phyloP scores from a whole-genome alignment of 2,329 filamentous ascomycete genomes.

The Trichoderma koningiopsis region DNA sequence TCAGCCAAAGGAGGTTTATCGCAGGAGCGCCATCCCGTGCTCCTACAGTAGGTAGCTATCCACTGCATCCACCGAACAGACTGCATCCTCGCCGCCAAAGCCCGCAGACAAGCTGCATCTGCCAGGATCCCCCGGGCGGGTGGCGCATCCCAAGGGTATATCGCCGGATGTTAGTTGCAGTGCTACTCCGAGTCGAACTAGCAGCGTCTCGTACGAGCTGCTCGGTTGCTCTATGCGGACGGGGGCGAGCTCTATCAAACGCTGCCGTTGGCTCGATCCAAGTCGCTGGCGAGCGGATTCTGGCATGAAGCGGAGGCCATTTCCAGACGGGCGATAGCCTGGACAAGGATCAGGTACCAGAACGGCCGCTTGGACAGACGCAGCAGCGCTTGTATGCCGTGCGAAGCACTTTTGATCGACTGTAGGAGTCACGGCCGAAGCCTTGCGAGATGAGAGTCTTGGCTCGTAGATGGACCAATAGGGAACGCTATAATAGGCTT shows the following conservation, averaged over 20 bases:
- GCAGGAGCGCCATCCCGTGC: constrained; percentile 9
- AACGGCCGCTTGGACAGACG: constrained; percentile 6
- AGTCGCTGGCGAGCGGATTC: neutral
- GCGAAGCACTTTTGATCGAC: constrained; percentile 17
- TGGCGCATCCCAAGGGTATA: constrained; percentile 8
- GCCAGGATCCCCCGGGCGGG: constrained; percentile 14
- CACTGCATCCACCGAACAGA: constrained; percentile 6
- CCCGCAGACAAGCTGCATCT: constrained; percentile 11
- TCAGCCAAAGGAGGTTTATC: neutral
- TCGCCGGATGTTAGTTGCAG: neutral
- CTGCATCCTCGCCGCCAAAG: neutral
- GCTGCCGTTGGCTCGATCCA: constrained; percentile 8
- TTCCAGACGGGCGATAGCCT: neutral
- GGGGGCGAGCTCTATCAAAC: neutral
- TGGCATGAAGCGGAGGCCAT: neutral
- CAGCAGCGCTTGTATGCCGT: neutral
- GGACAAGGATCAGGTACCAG: neutral
- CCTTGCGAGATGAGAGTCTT: constrained; percentile 1
- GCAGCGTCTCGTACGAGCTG: neutral
- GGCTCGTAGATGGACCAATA: neutral
- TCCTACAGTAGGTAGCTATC: constrained; percentile 14
- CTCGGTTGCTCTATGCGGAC: neutral
- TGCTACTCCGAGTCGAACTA: neutral
- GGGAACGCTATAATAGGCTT: neutral
- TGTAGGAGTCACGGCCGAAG: neutral